Base-by-base conservation (phyloP, 2,329 filamentous ascomycete genomes). In the Botrytis byssoidea region DNA sequence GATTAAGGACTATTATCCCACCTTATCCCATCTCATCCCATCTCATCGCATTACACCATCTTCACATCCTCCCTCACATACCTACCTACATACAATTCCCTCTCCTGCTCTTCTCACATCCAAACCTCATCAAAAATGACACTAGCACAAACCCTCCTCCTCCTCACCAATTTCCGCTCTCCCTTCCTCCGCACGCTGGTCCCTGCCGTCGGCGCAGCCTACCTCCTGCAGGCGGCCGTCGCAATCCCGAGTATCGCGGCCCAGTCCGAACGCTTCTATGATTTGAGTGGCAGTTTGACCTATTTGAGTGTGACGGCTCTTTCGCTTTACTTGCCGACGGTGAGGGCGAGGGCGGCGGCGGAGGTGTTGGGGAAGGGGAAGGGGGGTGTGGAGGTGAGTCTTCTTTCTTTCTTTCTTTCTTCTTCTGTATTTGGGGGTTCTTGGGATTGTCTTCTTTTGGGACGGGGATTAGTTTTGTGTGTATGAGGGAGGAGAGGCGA, bases 211-310 rank as follows among this genome's bases (percentile, higher is more conserved):
- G 86, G 86, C 9, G 86, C 90, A 16, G 90, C 90, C 2, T 90
- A 90, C 77, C 88, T 87, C 2, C 84, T 92, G 65, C 91, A 92
- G 82, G 84, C 86, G 14, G 88, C 86, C 59, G 87, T 89, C 10
- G 90, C 88, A 7, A 80, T 90, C 2, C 91, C 91, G 8, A 91
- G 89, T 9, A 88, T 91, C 74, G 76, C 86, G 40, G 83, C 84
- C 46, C 86, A 89, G 78, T 87, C 88, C 10, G 91, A 93, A 79
- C 86, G 88, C 55, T 91, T 91, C 84, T 93, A 91, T 80, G 91
- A 93, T 79, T 81, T 91, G 79, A 82, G 55, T 84, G 65, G 65
- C 0, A 68, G 65, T 9, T 16, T 68, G 65, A 68, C 65, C 0
- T 68, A 57, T 42, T 32, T 68, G 65, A 37, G 65, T 12, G 65